Percentiles rank a stretch among this genome's conserved stretches.
Conservation (phyloP, 108 stramenopile genomes). For the Fragilaria radians region DNA sequence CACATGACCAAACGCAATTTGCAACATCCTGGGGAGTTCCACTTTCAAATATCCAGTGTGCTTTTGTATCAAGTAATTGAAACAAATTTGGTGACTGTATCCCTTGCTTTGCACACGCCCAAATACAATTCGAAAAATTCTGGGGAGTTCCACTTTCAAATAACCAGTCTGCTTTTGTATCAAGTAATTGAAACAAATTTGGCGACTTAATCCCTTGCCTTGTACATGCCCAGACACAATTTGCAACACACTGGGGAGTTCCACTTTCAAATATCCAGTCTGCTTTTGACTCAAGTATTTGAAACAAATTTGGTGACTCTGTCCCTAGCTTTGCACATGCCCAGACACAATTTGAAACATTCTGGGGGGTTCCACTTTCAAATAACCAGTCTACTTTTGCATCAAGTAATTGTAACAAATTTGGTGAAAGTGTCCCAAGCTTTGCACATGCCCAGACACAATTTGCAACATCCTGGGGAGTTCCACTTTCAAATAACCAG, state of each 20-base stretch:
- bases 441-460: conserved; percentile 17
- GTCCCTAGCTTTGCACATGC: conserved; percentile 13
- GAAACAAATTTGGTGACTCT: conserved; percentile 5
- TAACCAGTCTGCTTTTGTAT: conserved; percentile 6
- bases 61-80: conserved; percentile 6
- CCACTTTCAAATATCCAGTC: conserved; percentile 8
- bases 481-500: not conserved
- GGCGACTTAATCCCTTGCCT: conserved; percentile 13
- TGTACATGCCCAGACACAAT: conserved; percentile 20
- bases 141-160: conserved; percentile 13
- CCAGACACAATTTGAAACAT: conserved; percentile 13
- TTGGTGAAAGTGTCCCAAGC: conserved; percentile 5
- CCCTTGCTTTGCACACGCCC: conserved; percentile 15
- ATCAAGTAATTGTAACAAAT: conserved; percentile 7
- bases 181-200: conserved; percentile 8
- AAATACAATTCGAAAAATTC: conserved; percentile 13
- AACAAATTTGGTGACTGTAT: conserved; percentile 7
- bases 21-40: conserved; percentile 8
- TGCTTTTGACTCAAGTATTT: conserved; percentile 5
- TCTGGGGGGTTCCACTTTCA: conserved; percentile 4
- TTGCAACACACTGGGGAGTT: conserved; percentile 12
- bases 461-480: conserved; percentile 5
- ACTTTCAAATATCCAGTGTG: not conserved
- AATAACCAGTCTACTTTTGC: conserved; percentile 3
- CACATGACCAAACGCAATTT: conserved; percentile 10